Evolutionary conservation across 768 basidiomycete species (phyloP).

Genomic region (Epithele typhae): DNA sequence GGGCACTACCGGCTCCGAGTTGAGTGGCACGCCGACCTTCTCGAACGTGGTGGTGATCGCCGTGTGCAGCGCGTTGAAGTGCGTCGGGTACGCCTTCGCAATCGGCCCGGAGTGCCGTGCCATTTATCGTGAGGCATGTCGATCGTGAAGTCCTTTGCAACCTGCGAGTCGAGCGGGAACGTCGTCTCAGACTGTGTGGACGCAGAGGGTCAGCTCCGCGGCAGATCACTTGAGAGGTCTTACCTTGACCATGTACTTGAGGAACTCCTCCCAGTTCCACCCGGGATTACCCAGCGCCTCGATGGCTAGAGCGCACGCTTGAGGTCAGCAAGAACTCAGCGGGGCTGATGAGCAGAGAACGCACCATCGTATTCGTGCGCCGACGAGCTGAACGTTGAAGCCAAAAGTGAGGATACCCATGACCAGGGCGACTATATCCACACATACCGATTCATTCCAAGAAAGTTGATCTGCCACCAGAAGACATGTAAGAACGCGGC

Average conservation of each 20-base stretch:
- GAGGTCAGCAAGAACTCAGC: too few species aligned
- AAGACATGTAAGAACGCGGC: too few species aligned
- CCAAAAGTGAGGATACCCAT: neutral
- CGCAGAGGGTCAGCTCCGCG: neutral
- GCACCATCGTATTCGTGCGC: slow-evolving; percentile 10
- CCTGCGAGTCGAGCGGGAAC: neutral
- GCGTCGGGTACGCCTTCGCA: slow-evolving; percentile 11
- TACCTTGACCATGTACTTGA: slow-evolving; percentile 22
- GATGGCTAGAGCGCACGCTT: neutral
- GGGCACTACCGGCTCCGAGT: slow-evolving; percentile 9
- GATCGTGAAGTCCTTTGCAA: neutral
- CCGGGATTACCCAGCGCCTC: slow-evolving; percentile 23
- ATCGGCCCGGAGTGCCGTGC: slow-evolving; percentile 19
- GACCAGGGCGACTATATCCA: too few species aligned
- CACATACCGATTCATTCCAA: slow-evolving; percentile 9
- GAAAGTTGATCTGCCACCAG: slow-evolving; percentile 13
- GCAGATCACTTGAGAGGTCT: neutral
- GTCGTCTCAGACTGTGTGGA: slow-evolving; percentile 1
- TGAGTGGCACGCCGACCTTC: slow-evolving; percentile 12
- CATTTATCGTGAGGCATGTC: neutral
- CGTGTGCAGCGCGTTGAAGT: slow-evolving; percentile 8
- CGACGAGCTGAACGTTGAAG: too few species aligned
- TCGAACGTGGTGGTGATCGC: slow-evolving; percentile 8
- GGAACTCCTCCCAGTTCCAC: slow-evolving; percentile 23
- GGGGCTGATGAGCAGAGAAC: neutral